These are phyloP conservation scores for Paspalum vaginatum DNA, from an alignment of 176 grass and related monocot species.

Conservation along the genomic window DNA sequence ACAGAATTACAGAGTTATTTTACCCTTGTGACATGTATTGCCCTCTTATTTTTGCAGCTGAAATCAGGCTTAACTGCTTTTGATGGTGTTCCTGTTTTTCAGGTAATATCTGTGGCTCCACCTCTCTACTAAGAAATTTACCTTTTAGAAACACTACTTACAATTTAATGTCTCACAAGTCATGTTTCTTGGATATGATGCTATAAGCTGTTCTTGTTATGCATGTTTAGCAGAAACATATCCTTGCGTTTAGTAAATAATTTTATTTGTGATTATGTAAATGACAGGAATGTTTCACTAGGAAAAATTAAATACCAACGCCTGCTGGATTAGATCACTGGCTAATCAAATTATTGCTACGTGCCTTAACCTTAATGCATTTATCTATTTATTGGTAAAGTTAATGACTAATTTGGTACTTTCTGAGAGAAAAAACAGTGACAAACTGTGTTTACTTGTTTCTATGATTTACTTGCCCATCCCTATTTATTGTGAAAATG, in stretches of 20 bases:
- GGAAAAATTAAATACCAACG: neutral
- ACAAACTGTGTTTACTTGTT: neutral
- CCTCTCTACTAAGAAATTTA: conserved; percentile 23
- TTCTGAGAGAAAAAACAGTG: neutral
- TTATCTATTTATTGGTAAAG: neutral
- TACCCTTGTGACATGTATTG: conserved; percentile 1
- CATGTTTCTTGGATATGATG: neutral
- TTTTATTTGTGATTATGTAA: neutral
- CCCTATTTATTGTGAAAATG: conserved; percentile 23
- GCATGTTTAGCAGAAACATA: neutral
- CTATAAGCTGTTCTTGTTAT: neutral
- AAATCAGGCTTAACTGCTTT: conserved; percentile 82
- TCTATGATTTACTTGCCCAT: conserved; percentile 35
- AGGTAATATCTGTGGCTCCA: conserved; percentile 53
- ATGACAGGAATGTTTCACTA: neutral
- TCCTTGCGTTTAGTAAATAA: neutral
- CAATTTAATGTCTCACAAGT: conserved; percentile 1
- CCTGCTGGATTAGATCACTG: neutral
- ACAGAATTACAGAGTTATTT: conserved; percentile 7
- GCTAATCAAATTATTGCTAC: conserved; percentile 16
- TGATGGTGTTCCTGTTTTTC: conserved; percentile 98
- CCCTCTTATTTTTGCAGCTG: conserved; percentile 67
- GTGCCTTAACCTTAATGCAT: neutral
- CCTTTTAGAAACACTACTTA: neutral
- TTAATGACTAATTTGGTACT: neutral